Conservation (phyloP, 2,329 filamentous ascomycete genomes). For the Spiromastix sp. region DNA sequence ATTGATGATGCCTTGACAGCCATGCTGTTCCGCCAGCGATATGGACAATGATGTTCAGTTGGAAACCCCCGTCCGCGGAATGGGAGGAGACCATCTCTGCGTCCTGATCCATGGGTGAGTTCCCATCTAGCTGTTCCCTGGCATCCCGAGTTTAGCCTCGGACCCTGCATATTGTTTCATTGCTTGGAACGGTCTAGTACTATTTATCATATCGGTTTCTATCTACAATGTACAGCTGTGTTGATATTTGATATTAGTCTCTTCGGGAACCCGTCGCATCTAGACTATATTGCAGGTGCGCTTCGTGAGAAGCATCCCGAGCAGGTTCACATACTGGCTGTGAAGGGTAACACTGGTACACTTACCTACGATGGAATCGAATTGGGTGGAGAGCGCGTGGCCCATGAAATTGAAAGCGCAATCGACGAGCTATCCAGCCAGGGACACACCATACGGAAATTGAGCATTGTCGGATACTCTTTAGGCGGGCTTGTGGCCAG, state of each 20-base stretch:
- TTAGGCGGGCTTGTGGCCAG: constrained; percentile 77
- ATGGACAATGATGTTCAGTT: too few species aligned
- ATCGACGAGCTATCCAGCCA: constrained; percentile 43
- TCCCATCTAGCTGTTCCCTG: not conserved
- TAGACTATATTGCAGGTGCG: constrained; percentile 43
- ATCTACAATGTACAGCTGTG: not conserved
- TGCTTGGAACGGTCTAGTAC: not conserved
- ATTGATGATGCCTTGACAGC: too few species aligned
- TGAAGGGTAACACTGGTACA: constrained; percentile 46
- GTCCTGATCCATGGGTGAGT: constrained; percentile 53
- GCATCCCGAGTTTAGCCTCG: not conserved
- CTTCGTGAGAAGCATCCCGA: constrained; percentile 41
- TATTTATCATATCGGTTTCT: not conserved
- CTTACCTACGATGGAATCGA: constrained; percentile 59
- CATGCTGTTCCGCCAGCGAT: too few species aligned
- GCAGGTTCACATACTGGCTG: constrained; percentile 45
- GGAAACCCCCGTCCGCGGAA: too few species aligned
- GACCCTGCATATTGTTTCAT: not conserved
- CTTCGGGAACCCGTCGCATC: constrained; percentile 51
- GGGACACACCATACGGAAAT: constrained; percentile 64
- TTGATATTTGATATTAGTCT: constrained; percentile 29
- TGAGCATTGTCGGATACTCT: constrained; percentile 85
- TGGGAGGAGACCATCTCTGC: constrained; percentile 49
- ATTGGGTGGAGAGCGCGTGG: constrained; percentile 56
- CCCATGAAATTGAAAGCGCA: constrained; percentile 52